Evolutionary conservation across 148 eudicot genomes (phyloP).

Genomic region (Suaeda aralocaspica): DNA sequence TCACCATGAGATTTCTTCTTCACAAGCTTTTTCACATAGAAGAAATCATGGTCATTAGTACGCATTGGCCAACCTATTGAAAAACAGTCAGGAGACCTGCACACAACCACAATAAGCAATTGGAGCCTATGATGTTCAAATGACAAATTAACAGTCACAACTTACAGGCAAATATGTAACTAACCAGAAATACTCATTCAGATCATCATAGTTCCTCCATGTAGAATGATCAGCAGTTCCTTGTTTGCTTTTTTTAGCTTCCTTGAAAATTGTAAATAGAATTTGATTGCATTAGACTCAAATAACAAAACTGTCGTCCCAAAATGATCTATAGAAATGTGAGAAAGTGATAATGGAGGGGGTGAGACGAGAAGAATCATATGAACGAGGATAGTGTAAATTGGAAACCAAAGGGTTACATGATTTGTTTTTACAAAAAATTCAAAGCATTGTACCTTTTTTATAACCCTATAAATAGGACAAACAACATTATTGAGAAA

Average conservation of each 20-base stretch:
- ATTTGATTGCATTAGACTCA: conserved; percentile 20
- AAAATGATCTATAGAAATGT: too few relatives aligned
- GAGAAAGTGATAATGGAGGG: too few relatives aligned
- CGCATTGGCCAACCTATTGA: conserved; percentile 95
- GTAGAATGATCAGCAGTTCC: conserved; percentile 84
- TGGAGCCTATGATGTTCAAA: neutral
- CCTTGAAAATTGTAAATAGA: conserved; percentile 48
- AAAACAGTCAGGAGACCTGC: conserved; percentile 85
- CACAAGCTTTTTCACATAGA: conserved; percentile 31
- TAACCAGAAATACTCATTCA: conserved; percentile 94
- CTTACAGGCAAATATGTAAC: conserved; percentile 9
- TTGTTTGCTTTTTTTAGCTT: conserved; percentile 70
- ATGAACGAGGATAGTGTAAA: too few relatives aligned
- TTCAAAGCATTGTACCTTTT: conserved; percentile 41
- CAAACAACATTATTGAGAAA: conserved; percentile 62
- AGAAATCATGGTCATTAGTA: conserved; percentile 67
- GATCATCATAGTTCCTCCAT: conserved; percentile 98
- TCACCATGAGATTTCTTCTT: conserved; percentile 26
- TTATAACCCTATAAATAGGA: conserved; percentile 70
- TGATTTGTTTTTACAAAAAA: neutral
- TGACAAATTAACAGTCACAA: conserved; percentile 4
- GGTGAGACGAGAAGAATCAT: too few relatives aligned
- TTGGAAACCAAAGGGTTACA: too few relatives aligned
- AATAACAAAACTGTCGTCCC: neutral
- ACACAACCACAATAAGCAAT: conserved; percentile 16